A percentile compares a stretch with the other conserved stretches of the same genome.
These are phyloP conservation scores for Lichtheimia hyalospora DNA, from an alignment of 371 early-diverging fungal genomes.

Conservation along the genomic window DNA sequence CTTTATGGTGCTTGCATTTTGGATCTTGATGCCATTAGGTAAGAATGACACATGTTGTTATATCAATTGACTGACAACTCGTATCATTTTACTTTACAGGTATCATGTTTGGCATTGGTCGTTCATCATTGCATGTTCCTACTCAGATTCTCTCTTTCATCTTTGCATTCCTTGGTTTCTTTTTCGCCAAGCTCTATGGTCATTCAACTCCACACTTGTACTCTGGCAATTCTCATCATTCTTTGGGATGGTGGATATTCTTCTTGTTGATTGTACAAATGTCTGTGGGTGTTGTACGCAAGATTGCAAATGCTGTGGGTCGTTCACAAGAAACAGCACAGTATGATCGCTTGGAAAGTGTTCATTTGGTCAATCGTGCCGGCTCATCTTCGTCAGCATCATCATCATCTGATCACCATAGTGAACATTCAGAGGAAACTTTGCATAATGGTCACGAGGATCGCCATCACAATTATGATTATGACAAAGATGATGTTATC, in stretches of 20 bases:
- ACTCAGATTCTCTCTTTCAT: slow-evolving; percentile 35
- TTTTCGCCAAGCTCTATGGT: slow-evolving; percentile 48
- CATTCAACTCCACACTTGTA: slow-evolving; percentile 49
- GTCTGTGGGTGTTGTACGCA: slow-evolving; percentile 45
- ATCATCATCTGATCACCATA: slow-evolving; percentile 22
- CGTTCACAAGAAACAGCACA: slow-evolving; percentile 18
- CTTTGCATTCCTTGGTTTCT: slow-evolving; percentile 41
- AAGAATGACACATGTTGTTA: slow-evolving; percentile 4
- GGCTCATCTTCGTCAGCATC: slow-evolving; percentile 18
- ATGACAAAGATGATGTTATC: slow-evolving; percentile 13
- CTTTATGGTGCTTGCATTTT: slow-evolving; percentile 49
- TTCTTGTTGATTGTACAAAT: slow-evolving; percentile 36
- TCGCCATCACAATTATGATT: slow-evolving; percentile 17
- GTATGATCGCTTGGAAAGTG: slow-evolving; percentile 34
- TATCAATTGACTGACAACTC: background rate
- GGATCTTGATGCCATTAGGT: slow-evolving; percentile 53
- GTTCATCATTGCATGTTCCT: slow-evolving; percentile 47
- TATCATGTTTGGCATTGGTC: slow-evolving; percentile 50
- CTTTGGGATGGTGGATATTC: slow-evolving; percentile 45
- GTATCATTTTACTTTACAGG: slow-evolving; percentile 21
- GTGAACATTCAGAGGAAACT: slow-evolving; percentile 36
- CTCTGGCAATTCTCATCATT: slow-evolving; percentile 45
- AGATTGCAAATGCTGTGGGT: slow-evolving; percentile 44
- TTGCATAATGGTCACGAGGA: slow-evolving; percentile 21
- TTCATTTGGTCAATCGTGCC: slow-evolving; percentile 24